Conservation (phyloP, 805 yeast species). For the Barnettozyma sucrosica region DNA sequence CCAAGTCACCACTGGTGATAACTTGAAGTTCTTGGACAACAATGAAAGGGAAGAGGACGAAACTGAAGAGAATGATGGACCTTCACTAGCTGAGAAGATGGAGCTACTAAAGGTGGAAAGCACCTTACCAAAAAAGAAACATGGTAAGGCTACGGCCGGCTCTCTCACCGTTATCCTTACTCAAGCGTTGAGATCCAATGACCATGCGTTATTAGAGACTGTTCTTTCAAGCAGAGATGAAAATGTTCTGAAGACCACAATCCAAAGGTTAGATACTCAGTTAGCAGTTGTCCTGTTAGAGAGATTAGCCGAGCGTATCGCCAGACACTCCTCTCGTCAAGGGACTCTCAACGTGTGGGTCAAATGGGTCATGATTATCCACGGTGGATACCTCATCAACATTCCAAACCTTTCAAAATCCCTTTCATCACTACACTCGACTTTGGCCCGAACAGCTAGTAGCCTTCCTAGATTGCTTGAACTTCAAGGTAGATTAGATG, state of each 20-base stretch:
- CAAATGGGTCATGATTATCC: constrained; percentile 76
- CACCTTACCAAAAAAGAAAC: constrained; percentile 27
- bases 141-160: constrained; percentile 58
- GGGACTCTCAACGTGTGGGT: constrained; percentile 66
- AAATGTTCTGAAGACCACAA: constrained; percentile 45
- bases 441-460: constrained; percentile 58
- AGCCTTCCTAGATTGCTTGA: constrained; percentile 69
- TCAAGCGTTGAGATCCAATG: constrained; percentile 85
- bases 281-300: constrained; percentile 54
- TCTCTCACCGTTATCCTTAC: constrained; percentile 78
- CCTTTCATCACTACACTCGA: constrained; percentile 57
- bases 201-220: constrained; percentile 77
- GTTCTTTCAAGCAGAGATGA: constrained; percentile 57
- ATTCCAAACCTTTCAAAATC: constrained; percentile 46
- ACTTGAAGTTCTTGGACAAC: constrained; percentile 48
- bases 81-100: constrained; percentile 50
- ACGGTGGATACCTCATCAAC: constrained; percentile 60
- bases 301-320: constrained; percentile 51
- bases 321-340: constrained; percentile 50
- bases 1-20: constrained; percentile 57
- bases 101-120: constrained; percentile 29
- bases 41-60: constrained; percentile 37
- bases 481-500: constrained; percentile 75
- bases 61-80: constrained; percentile 35
- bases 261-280: constrained; percentile 48